A percentile compares a stretch with the other conserved stretches of the same genome.
These are phyloP conservation scores for Penicillium griseofulvum DNA, from an alignment of 2,329 filamentous ascomycete species.

Conservation along the genomic window DNA sequence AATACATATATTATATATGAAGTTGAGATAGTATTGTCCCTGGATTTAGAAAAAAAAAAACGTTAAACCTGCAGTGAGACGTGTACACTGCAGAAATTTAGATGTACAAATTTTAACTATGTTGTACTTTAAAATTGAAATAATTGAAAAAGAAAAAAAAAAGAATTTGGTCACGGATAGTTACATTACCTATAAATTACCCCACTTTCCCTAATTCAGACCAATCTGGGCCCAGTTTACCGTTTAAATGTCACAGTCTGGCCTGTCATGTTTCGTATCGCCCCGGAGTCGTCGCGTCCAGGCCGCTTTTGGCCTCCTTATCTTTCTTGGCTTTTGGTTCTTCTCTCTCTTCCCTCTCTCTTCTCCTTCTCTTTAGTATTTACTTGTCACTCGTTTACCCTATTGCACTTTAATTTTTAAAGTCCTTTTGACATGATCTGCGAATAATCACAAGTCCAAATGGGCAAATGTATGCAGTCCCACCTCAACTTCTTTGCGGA, in stretches of 20 bases:
- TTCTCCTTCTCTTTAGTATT: not conserved
- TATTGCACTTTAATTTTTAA: slow-evolving; percentile 9
- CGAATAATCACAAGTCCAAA: slow-evolving; percentile 31
- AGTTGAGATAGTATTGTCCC: not conserved
- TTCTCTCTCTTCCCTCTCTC: not conserved
- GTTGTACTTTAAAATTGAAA: no score
- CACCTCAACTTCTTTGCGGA: not conserved
- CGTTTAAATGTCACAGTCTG: slow-evolving; percentile 6
- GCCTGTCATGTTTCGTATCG: slow-evolving; percentile 19
- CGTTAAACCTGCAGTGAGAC: not conserved
- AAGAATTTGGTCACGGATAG: slow-evolving; percentile 7
- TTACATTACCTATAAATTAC: slow-evolving; percentile 11
- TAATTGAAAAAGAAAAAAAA: not conserved
- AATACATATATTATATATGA: not conserved
- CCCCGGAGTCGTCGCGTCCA: slow-evolving; percentile 20
- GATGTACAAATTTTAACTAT: no score
- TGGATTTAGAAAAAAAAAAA: slow-evolving; percentile 3
- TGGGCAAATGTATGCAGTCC: slow-evolving; percentile 42
- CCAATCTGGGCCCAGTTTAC: not conserved
- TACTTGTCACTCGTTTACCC: slow-evolving; percentile 9
- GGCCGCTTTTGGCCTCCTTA: slow-evolving; percentile 23
- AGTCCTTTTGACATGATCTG: slow-evolving; percentile 29
- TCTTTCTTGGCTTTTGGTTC: slow-evolving; percentile 8
- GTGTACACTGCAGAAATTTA: not conserved
- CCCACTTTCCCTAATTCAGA: slow-evolving; percentile 13